Conservation (phyloP, 2,329 filamentous ascomycete genomes). For the Monosporascus sp. region DNA sequence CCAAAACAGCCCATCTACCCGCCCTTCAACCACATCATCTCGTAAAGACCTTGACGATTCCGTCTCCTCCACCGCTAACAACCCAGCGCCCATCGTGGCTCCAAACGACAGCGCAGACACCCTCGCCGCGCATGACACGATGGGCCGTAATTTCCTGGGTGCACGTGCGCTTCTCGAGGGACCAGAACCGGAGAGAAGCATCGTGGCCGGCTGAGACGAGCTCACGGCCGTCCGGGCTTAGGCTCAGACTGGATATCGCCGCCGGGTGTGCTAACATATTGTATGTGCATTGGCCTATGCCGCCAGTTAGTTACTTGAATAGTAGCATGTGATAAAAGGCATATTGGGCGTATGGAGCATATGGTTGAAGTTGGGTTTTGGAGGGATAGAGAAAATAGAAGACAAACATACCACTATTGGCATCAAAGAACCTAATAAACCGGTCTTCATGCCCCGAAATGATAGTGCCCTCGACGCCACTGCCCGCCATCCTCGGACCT, state of each 20-base stretch:
- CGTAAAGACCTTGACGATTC: slow-evolving; percentile 88
- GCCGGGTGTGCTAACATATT: slow-evolving; percentile 96
- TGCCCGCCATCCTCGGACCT: slow-evolving; percentile 61
- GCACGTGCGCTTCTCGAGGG: slow-evolving; percentile 88
- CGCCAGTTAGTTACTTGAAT: not conserved
- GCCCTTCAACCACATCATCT: slow-evolving; percentile 31
- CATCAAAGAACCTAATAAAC: slow-evolving; percentile 95
- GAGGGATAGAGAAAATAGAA: not conserved
- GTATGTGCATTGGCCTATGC: slow-evolving; percentile 95
- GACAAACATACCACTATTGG: slow-evolving; percentile 81
- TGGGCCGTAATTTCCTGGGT: slow-evolving; percentile 93
- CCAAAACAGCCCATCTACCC: too few species aligned
- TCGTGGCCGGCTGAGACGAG: slow-evolving; percentile 95
- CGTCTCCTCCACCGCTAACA: slow-evolving; percentile 89
- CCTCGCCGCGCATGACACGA: slow-evolving; percentile 91
- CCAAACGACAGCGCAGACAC: slow-evolving; percentile 92
- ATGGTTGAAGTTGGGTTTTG: not conserved
- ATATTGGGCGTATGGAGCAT: not conserved
- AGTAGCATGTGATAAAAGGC: not conserved
- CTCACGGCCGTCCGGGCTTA: slow-evolving; percentile 90
- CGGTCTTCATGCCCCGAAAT: slow-evolving; percentile 96
- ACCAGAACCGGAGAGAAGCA: slow-evolving; percentile 94
- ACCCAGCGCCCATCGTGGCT: slow-evolving; percentile 93
- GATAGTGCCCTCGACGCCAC: slow-evolving; percentile 84
- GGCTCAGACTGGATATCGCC: slow-evolving; percentile 83